phyloP scores from a whole-genome alignment of 768 basidiomycete genomes.

The Terana coerulea region DNA sequence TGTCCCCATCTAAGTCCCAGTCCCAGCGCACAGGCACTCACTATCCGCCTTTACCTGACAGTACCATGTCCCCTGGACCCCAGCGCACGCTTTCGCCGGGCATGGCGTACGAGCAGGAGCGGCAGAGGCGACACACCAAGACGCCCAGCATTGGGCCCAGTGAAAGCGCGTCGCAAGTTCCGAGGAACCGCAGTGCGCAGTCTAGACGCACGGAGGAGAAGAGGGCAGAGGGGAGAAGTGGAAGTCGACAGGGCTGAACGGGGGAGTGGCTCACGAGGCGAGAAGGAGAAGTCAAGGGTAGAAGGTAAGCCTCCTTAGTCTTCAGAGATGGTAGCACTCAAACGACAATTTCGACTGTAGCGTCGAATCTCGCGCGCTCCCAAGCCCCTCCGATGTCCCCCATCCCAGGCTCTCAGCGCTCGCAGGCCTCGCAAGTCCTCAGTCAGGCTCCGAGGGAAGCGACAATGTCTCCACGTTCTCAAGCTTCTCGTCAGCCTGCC shows the following conservation, averaged over 20 bases:
- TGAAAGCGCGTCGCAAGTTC: constrained; percentile 53
- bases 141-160: constrained; percentile 58
- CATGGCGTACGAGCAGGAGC: background rate
- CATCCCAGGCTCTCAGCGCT: too few species aligned
- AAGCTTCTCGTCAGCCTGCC: background rate
- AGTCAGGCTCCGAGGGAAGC: background rate
- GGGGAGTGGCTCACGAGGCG: constrained; percentile 17
- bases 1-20: constrained; percentile 28
- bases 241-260: constrained; percentile 9
- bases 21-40: constrained; percentile 23
- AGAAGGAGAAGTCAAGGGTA: constrained; percentile 17
- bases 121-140: constrained; percentile 30
- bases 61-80: constrained; percentile 32
- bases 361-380: background rate
- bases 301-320: constrained; percentile 1
- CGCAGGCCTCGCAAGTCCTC: background rate
- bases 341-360: too few species aligned
- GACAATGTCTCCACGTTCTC: constrained; percentile 9
- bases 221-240: background rate
- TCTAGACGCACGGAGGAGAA: background rate
- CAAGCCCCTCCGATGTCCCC: background rate
- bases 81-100: constrained; percentile 18
- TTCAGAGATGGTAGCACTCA: too few species aligned
- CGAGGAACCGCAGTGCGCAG: too few species aligned
- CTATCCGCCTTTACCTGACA: constrained; percentile 55